Evolutionary conservation across 2,329 filamentous ascomycete species (phyloP).

Genomic region (Blastomyces silverae): DNA sequence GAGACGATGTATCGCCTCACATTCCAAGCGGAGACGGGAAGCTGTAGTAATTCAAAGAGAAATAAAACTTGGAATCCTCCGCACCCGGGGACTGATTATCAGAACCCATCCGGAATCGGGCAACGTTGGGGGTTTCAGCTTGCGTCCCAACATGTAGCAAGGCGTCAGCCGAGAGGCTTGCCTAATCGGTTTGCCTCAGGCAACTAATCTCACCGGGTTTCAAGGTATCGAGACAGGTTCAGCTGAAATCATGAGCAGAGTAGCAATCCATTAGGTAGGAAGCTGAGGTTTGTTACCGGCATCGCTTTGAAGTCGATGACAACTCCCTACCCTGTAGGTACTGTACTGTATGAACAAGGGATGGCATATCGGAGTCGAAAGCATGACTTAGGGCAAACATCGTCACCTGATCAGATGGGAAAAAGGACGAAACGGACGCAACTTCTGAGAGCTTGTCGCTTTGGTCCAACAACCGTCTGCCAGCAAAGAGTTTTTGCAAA

Average conservation of each 20-base stretch:
- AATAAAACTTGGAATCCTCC: neutral
- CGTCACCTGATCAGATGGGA: neutral
- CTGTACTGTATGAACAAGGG: too few relatives aligned
- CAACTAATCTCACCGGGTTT: too few relatives aligned
- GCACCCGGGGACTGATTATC: neutral
- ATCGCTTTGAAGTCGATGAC: too few relatives aligned
- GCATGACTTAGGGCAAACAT: neutral
- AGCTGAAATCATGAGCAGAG: too few relatives aligned
- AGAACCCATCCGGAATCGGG: neutral
- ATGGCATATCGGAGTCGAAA: too few relatives aligned
- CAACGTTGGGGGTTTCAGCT: neutral
- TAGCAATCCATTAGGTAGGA: too few relatives aligned
- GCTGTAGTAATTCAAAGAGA: neutral
- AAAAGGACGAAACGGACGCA: too few relatives aligned
- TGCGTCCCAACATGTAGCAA: neutral
- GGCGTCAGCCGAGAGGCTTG: neutral
- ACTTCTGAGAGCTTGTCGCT: too few relatives aligned
- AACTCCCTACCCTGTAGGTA: too few relatives aligned
- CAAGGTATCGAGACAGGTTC: neutral
- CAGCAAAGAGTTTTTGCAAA: neutral
- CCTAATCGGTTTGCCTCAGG: neutral
- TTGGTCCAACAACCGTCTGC: neutral
- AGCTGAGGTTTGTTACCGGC: too few relatives aligned
- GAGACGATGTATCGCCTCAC: neutral
- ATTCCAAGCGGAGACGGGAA: neutral